Evolutionary conservation across 306 rosid genomes (phyloP).

Genomic region (Quercus dentata): DNA sequence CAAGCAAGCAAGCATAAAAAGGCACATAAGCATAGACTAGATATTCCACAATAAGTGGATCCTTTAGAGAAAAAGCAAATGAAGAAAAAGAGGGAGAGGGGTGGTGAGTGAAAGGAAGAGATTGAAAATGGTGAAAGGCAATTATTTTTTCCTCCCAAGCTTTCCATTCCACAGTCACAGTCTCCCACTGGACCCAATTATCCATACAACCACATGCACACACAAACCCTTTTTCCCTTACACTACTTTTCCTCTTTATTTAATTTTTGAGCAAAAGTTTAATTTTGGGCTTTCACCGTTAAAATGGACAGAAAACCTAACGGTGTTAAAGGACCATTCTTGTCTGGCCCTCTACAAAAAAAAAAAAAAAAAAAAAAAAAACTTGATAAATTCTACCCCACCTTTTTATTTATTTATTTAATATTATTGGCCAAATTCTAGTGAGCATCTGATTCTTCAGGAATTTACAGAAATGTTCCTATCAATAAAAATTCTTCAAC

Average conservation of each 20-base stretch:
- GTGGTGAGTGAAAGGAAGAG: slow-evolving; percentile 21
- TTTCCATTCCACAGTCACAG: slow-evolving; percentile 31
- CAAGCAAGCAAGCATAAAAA: slow-evolving; percentile 34
- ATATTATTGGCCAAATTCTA: neutral
- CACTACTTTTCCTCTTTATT: neutral
- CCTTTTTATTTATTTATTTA: no score
- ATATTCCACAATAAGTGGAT: slow-evolving; percentile 60
- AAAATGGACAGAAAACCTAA: slow-evolving; percentile 17
- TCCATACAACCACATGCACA: slow-evolving; percentile 37
- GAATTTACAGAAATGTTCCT: slow-evolving; percentile 31
- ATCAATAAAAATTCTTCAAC: slow-evolving; percentile 42
- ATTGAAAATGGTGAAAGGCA: slow-evolving; percentile 45
- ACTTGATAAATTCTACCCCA: neutral
- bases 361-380: no score
- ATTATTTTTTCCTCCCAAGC: slow-evolving; percentile 17
- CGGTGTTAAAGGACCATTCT: slow-evolving; percentile 25
- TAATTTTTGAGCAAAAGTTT: neutral
- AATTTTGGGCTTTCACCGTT: slow-evolving; percentile 19
- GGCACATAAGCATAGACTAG: slow-evolving; percentile 31
- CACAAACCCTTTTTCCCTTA: neutral
- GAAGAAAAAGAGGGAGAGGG: slow-evolving; percentile 18
- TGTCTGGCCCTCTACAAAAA: no score
- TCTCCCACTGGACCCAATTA: slow-evolving; percentile 31
- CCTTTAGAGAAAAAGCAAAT: slow-evolving; percentile 46
- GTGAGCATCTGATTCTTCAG: slow-evolving; percentile 63